These are phyloP conservation scores for Orbilia quercus DNA, from an alignment of 2,329 filamentous ascomycete species.

Conservation along the genomic window DNA sequence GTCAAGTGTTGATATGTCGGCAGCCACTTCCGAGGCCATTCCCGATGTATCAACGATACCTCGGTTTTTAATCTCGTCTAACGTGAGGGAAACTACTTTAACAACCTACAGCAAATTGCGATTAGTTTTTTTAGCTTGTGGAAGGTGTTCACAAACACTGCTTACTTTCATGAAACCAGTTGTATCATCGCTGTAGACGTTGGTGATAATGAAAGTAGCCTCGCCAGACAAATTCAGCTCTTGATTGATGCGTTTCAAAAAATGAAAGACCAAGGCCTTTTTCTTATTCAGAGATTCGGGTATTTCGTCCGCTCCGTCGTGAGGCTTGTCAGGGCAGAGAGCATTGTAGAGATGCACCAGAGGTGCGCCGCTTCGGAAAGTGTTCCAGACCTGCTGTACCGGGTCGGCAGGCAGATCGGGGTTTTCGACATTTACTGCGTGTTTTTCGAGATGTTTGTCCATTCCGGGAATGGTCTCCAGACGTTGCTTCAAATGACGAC, in stretches of 20 bases:
- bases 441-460: conserved; percentile 68
- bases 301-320: conserved; percentile 74
- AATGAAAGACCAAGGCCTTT: conserved; percentile 87
- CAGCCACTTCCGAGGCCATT: conserved; percentile 71
- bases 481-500: conserved; percentile 82
- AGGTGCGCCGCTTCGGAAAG: conserved; percentile 83
- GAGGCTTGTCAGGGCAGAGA: conserved; percentile 75
- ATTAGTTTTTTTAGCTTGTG: conserved; percentile 3
- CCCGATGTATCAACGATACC: conserved; percentile 76
- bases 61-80: conserved; percentile 83
- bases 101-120: conserved; percentile 72
- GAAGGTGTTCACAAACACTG: conserved; percentile 1
- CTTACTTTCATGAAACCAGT: conserved; percentile 93
- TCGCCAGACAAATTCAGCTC: conserved; percentile 81
- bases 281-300: conserved; percentile 74
- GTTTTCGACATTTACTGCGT: conserved; percentile 69
- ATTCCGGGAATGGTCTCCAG: conserved; percentile 86
- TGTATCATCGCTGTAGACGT: conserved; percentile 92
- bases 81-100: conserved; percentile 88
- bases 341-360: conserved; percentile 90
- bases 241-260: conserved; percentile 86
- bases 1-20: conserved; percentile 69
- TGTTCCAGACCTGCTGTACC: conserved; percentile 89
- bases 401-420: conserved; percentile 80
- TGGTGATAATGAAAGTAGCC: conserved; percentile 90